Evolutionary conservation across 108 stramenopile species (phyloP), one percentile per base, ranked within the genome.

Genomic region (Cylindrotheca closterium): DNA sequence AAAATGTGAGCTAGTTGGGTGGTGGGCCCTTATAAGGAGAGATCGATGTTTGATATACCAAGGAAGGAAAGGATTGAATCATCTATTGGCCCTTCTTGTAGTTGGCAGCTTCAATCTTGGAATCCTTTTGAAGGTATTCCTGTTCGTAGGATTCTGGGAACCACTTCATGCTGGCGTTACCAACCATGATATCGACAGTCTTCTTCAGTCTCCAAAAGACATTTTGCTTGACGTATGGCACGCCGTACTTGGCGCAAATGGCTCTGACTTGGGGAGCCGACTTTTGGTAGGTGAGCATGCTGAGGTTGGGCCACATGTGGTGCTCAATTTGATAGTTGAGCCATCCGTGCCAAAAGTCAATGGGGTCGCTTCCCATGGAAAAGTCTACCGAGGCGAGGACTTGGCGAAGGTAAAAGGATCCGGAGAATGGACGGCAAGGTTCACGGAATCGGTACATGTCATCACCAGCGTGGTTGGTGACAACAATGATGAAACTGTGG

Each of bases 261-360:
- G 58, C 77, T 46, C 80, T 54, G 45, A 86, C 71, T 3, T 54
- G 49, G 2, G 85, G 85, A 18, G 79, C 79, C 7, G 75, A 81
- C n/a, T 58, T 68, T 68, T 88, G 84, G 60, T 85, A 88, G 30
- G 68, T 74, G 30, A 79, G 55, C 87, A 88, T 88, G 32, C 67
- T 70, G 21, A 85, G 68, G 30, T 84, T 81, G 31, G 87, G 87
- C 84, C 82, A 84, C 30, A 84, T 47, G 48, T 88, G 87, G 47
- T 85, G 87, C 60, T 85, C 87, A 53, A 85, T 85, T 59, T 88
- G 87, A 46, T 88, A 88, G 68, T 84, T 84, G 24, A 88, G 57
- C 70, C 74, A 88, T 46, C 87, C 87, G 29, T 88, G 87, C n/a
- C 63, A 54, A 59, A 84, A 84, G 63, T 88, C 87, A 19, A 83